phyloP scores from a whole-genome alignment of 495 filamentous ascomycete species.

The Opeltia flavorubescens region DNA sequence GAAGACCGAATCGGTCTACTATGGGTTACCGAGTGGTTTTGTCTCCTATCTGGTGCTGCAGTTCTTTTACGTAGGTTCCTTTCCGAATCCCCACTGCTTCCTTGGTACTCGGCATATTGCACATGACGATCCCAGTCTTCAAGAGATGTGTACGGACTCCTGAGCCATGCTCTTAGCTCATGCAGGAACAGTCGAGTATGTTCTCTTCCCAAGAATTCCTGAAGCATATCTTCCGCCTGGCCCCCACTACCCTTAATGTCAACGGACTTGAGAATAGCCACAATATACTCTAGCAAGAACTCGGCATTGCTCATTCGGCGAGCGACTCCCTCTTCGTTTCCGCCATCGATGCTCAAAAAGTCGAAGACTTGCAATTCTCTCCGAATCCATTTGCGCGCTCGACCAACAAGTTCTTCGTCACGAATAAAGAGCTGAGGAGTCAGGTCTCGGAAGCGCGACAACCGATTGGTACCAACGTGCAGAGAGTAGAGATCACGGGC shows the following conservation, averaged over 20 bases:
- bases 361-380: conserved; percentile 80
- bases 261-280: conserved; percentile 78
- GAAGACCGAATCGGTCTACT: background rate
- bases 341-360: conserved; percentile 42
- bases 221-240: conserved; percentile 76
- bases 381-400: conserved; percentile 77
- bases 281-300: conserved; percentile 77
- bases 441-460: conserved; percentile 65
- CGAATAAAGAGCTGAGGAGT: conserved; percentile 50
- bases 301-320: conserved; percentile 64
- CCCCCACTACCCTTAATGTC: conserved; percentile 78
- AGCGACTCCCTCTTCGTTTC: conserved; percentile 14
- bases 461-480: conserved; percentile 71
- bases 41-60: background rate
- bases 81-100: background rate
- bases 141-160: conserved; percentile 57
- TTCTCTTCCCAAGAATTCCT: conserved; percentile 69
- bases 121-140: conserved; percentile 72
- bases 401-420: conserved; percentile 55
- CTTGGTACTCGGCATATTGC: conserved; percentile 41
- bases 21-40: background rate
- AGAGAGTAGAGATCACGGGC: conserved; percentile 61
- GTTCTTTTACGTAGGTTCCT: no score
- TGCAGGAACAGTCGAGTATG: conserved; percentile 73
- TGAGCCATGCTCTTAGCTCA: conserved; percentile 66